Evolutionary conservation across 2,329 filamentous ascomycete genomes (phyloP), one percentile per base, ranked within the genome.

Genomic region (Trichocomaceae sp.): DNA sequence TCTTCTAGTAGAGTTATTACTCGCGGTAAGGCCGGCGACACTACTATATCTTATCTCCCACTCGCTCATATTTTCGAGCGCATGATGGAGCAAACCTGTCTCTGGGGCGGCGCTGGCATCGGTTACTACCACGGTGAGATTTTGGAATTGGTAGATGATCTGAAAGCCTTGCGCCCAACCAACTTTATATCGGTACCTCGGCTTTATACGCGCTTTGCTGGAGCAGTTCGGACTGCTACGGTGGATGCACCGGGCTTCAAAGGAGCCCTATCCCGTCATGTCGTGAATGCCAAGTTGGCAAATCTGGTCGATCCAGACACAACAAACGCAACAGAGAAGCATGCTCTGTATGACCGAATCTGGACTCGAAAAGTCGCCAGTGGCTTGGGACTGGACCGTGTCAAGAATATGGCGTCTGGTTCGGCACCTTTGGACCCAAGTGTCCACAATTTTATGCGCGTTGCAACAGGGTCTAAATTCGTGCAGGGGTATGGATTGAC

Each of bases 101-200:
- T 96, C 15, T 83, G 86, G 64, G 79, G 82, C 51, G 91, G 90
- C 53, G 83, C 82, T 33, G 76, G 83, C 8, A 84, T 96, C 63
- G 93, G 92, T 12, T 99, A 92, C 72, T 99, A 96, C 81, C 89
- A 93, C 63, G 93, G 93, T 53, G 90, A 96, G 66, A 86, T 96
- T 59, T 68, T 87, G 12, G 87, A 88, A 60, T 77, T 99, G 17
- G 84, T 95, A 0, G 93, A 99, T 56, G 93, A 99, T 67, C 73
- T 99, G 74, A 95, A 97, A 77, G 70, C 90, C 39, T 78, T 99
- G 55, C 83, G 84, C 57, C 93, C 93, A 0, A 93, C 87, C 12
- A 80, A 81, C 10, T 90, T 99, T 70, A 84, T 87, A 63, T 95
- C 90, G 15, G 93, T 99, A 1, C 93, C 93, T 0, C 84, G 93